phyloP scores from a whole-genome alignment of 2,329 filamentous ascomycete species.

The Albifimbria verrucaria region DNA sequence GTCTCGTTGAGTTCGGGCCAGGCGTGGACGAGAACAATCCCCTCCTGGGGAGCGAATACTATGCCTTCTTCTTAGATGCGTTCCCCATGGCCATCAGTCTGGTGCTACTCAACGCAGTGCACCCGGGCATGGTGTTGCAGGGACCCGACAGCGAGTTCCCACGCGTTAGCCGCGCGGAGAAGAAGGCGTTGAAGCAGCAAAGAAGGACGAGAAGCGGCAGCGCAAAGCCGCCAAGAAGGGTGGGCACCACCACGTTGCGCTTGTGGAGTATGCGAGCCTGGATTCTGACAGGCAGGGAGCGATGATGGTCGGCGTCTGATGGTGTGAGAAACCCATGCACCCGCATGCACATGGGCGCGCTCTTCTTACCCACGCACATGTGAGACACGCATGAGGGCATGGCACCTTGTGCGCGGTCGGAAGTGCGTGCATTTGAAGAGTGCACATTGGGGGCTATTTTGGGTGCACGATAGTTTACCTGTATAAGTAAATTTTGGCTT shows the following conservation, averaged over 20 bases:
- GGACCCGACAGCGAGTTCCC: conserved; percentile 45
- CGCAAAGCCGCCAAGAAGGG: conserved; percentile 18
- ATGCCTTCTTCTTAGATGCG: conserved; percentile 49
- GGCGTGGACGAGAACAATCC: conserved; percentile 40
- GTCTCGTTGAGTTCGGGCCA: conserved; percentile 52
- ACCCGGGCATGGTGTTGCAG: conserved; percentile 44
- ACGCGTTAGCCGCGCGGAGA: conserved; percentile 35
- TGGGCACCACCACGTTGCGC: conserved; percentile 13
- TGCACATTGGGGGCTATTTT: neutral
- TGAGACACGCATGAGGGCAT: neutral
- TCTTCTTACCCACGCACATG: neutral
- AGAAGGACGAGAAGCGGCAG: conserved; percentile 25
- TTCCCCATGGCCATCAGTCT: conserved; percentile 52
- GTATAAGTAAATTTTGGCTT: neutral
- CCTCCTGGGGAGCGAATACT: conserved; percentile 48
- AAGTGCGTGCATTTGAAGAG: neutral
- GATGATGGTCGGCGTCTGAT: neutral
- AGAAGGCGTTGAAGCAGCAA: conserved; percentile 38
- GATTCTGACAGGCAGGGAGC: neutral
- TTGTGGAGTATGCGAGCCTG: conserved; percentile 6
- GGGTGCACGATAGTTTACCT: neutral
- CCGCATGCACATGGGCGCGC: neutral
- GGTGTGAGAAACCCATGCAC: neutral
- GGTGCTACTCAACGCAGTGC: conserved; percentile 37
- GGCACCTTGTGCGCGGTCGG: too few species aligned